Percentiles rank a stretch among this genome's conserved stretches.
Conservation (phyloP, 495 filamentous ascomycete genomes). For the Tuber borchii region DNA sequence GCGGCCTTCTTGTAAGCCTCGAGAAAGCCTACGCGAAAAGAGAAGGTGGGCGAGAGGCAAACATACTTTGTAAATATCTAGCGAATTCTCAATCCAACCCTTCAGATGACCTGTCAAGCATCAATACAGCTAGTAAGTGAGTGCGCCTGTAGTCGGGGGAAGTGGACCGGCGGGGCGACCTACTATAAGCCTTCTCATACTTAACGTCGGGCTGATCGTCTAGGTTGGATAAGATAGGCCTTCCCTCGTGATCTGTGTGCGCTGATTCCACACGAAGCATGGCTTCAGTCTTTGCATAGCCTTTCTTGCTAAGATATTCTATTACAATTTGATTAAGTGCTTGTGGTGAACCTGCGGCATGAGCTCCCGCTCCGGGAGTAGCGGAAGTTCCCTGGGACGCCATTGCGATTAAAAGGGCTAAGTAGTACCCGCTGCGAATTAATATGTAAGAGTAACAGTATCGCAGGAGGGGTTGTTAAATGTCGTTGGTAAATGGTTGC, state of each 20-base stretch:
- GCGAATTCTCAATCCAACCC: slow-evolving; percentile 76
- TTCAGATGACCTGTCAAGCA: slow-evolving; percentile 54
- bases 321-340: slow-evolving; percentile 97
- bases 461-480: background rate
- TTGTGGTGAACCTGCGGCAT: slow-evolving; percentile 55
- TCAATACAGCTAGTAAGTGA: background rate
- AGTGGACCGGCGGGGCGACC: slow-evolving; percentile 22
- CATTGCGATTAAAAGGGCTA: slow-evolving; percentile 6
- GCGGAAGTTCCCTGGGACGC: slow-evolving; percentile 29
- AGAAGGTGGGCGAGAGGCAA: background rate
- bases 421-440: background rate
- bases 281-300: slow-evolving; percentile 85
- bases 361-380: slow-evolving; percentile 25
- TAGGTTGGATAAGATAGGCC: slow-evolving; percentile 53
- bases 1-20: background rate
- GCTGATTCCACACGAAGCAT: slow-evolving; percentile 88
- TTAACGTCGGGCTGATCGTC: slow-evolving; percentile 68
- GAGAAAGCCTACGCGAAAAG: slow-evolving; percentile 39
- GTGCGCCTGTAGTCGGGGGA: background rate
- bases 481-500: background rate
- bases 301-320: slow-evolving; percentile 93
- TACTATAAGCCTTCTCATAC: slow-evolving; percentile 66
- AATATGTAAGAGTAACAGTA: background rate
- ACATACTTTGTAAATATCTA: slow-evolving; percentile 85
- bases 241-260: slow-evolving; percentile 67